Conservation (phyloP, 257 asterid species). For the Solanum medicagineum region DNA sequence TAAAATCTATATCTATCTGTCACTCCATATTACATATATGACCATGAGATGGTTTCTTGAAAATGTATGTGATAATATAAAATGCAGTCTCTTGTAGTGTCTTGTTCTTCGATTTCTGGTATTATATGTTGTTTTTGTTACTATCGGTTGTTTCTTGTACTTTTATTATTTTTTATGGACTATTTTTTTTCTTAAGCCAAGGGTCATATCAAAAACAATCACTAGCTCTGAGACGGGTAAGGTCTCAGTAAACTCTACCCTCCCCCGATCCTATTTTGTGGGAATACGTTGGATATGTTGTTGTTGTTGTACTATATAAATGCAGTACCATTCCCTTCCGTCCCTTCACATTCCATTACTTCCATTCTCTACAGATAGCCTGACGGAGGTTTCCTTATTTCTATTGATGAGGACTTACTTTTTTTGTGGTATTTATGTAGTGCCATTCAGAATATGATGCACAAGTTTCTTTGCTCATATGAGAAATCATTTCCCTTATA, state of each 20-base stretch:
- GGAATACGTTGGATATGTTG: background rate
- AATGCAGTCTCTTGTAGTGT: background rate
- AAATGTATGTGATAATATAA: background rate
- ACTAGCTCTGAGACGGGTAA: background rate
- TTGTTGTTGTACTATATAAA: background rate
- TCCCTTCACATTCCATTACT: background rate
- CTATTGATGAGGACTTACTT: background rate
- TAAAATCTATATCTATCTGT: background rate
- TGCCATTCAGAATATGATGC: background rate
- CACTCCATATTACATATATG: background rate
- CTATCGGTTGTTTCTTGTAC: background rate
- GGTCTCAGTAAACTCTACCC: background rate
- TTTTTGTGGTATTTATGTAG: background rate
- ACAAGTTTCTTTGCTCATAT: background rate
- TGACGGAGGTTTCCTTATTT: background rate
- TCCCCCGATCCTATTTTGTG: background rate
- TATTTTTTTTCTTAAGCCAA: background rate
- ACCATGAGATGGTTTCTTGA: background rate
- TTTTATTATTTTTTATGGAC: background rate
- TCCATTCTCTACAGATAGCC: background rate
- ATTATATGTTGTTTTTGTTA: background rate
- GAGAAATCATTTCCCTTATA: background rate
- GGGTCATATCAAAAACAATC: background rate
- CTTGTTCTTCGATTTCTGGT: background rate
- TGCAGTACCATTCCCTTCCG: background rate